phyloP scores from a whole-genome alignment of 306 rosid species.

The Vigna reflexopilosa region DNA sequence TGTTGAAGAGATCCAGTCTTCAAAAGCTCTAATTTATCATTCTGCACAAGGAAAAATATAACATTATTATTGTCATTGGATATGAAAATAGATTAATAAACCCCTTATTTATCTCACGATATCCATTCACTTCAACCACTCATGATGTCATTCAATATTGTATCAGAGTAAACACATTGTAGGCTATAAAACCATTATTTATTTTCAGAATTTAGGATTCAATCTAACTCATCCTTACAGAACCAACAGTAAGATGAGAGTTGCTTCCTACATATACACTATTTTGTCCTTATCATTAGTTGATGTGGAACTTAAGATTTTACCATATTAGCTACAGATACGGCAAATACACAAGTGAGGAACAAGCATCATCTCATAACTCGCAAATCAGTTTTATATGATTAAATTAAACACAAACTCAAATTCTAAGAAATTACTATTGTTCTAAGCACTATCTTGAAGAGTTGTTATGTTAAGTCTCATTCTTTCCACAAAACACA shows the following conservation, averaged over 20 bases:
- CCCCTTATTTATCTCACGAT: slow-evolving; percentile 9
- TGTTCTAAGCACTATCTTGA: slow-evolving; percentile 1
- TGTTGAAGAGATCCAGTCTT: slow-evolving; percentile 93
- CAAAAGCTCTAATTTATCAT: slow-evolving; percentile 87
- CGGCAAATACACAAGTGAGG: no score
- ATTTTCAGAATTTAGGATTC: background rate
- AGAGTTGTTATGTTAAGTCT: slow-evolving; percentile 2
- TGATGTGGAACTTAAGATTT: no score
- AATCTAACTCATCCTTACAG: background rate
- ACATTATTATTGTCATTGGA: slow-evolving; percentile 19
- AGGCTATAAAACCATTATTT: background rate
- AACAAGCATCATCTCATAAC: no score
- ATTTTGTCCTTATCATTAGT: no score
- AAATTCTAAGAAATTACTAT: background rate
- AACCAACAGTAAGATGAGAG: no score
- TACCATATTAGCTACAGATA: no score
- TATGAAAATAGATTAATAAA: slow-evolving; percentile 22
- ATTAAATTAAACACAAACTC: background rate
- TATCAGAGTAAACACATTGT: slow-evolving; percentile 9
- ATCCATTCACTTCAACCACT: slow-evolving; percentile 27
- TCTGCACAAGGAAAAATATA: slow-evolving; percentile 60
- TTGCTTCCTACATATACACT: no score
- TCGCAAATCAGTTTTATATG: no score
- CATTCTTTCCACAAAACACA: slow-evolving; percentile 20
- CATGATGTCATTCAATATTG: slow-evolving; percentile 5